Base-by-base conservation (phyloP, 108 stramenopile genomes). In the Nitzschia putrida region DNA sequence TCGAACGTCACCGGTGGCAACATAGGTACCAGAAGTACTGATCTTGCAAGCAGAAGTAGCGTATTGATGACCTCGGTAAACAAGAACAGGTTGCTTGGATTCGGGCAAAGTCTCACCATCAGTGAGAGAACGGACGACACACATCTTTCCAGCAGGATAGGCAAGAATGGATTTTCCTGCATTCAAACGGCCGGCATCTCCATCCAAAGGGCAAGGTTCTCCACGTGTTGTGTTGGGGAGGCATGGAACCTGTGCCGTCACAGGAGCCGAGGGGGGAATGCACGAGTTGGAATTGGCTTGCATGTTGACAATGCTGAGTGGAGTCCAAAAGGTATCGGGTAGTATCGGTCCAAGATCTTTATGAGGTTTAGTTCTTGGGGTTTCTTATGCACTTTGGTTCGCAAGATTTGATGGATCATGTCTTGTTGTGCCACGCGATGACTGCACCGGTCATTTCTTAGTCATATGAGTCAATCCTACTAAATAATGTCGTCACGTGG, bases 21-120 rank as follows among this genome's bases (percentile, higher is more conserved):
- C 87, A 73, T 93, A 98, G 57, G 82, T 86, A 3, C 98, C 98
- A 10, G 86, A 85, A 5, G 96, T 93, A 29, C 83, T 80, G 58
- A 98, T 88, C 59, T 75, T 77, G 44, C 78, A 81, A 29, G 74
- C 70, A 8, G 94, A 89, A 4, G 72, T 79, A 8, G 87, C 81
- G 58, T 64, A 75, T 40, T 80, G 80, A 74, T 98, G 98, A 23
- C 96, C 96, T 14, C 98, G 89, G 71, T 98, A 98, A 20, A 96
- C 87, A 69, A 97, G 90, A 49, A 74, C 44, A 21, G 77, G 66
- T 11, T 25, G 38, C 50, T 75, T 56, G 25, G 70, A 72, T 11
- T 75, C 65, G 59, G 66, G 79, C 16, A 79, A 45, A 7, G 41
- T 53, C 54, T 79, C 75, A 0, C 53, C 78, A 16, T 53, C 70